Evolutionary conservation across 192 early-diverging fungal species (phyloP).

Genomic region (Coemansia sp.): DNA sequence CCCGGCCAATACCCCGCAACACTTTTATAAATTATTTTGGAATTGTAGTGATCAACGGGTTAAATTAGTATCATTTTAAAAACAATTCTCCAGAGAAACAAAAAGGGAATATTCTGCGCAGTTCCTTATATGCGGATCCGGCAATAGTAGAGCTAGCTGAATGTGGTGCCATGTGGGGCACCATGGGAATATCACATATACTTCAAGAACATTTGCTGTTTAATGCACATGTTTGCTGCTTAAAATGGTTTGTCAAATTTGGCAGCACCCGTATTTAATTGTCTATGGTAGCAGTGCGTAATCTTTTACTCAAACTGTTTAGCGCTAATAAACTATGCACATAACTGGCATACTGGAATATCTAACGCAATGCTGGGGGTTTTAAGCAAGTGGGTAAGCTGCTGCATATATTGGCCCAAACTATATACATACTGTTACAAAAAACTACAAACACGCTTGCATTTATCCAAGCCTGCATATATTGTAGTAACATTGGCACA

Average conservation of each 20-base stretch:
- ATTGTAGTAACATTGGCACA: neutral
- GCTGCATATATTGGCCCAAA: slow-evolving; percentile 7
- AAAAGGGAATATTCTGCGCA: too few species aligned
- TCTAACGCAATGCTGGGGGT: neutral
- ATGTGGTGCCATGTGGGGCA: too few species aligned
- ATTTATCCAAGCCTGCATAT: slow-evolving; percentile 24
- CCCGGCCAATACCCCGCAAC: too few species aligned
- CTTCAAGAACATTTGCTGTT: too few species aligned
- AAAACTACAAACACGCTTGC: neutral
- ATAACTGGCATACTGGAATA: neutral
- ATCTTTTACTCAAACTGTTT: slow-evolving; percentile 17
- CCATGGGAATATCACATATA: too few species aligned
- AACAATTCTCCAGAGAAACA: too few species aligned
- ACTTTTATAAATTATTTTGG: neutral
- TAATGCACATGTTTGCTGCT: neutral
- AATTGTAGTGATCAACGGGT: too few species aligned
- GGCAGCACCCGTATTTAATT: neutral
- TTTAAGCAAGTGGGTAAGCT: neutral
- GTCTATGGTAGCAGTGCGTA: neutral
- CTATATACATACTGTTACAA: slow-evolving; percentile 9
- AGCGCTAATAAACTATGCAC: neutral
- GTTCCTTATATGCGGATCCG: too few species aligned
- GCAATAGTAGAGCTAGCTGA: too few species aligned
- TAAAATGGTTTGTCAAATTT: too few species aligned
- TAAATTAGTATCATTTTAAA: too few species aligned